Conservation (phyloP, 2,329 filamentous ascomycete genomes). For the Nemania sp. region DNA sequence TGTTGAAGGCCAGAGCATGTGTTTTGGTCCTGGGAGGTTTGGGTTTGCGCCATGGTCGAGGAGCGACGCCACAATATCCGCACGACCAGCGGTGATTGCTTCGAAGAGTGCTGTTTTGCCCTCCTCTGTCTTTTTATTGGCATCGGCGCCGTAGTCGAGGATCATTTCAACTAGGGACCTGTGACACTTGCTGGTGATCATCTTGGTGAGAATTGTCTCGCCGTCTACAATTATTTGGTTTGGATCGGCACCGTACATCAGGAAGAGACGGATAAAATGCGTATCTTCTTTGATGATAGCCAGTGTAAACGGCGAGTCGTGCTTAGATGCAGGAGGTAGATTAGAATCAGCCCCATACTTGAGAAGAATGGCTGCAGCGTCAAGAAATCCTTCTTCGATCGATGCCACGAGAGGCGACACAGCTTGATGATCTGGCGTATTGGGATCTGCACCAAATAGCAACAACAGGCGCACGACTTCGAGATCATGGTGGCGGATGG, state of each 20-base stretch:
- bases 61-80: constrained; percentile 56
- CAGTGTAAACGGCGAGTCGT: constrained; percentile 59
- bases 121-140: constrained; percentile 62
- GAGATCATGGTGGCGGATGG: constrained; percentile 54
- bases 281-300: constrained; percentile 57
- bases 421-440: constrained; percentile 53
- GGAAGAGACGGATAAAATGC: constrained; percentile 61
- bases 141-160: constrained; percentile 62
- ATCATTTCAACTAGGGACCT: constrained; percentile 61
- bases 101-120: constrained; percentile 68
- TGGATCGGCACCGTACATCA: constrained; percentile 64
- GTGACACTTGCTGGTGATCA: constrained; percentile 63
- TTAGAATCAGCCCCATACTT: constrained; percentile 68
- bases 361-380: constrained; percentile 62
- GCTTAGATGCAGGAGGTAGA: constrained; percentile 52
- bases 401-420: constrained; percentile 56
- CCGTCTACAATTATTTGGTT: constrained; percentile 59
- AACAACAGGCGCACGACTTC: constrained; percentile 61
- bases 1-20: constrained; percentile 69
- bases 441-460: constrained; percentile 62
- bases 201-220: constrained; percentile 63
- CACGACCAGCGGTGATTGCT: constrained; percentile 60
- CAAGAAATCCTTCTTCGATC: constrained; percentile 57
- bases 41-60: constrained; percentile 66
- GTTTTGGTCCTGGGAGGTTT: constrained; percentile 70